Evolutionary conservation across 192 early-diverging fungal genomes (phyloP), one percentile per base, ranked within the genome.

Genomic region (Coemansia sp.): DNA sequence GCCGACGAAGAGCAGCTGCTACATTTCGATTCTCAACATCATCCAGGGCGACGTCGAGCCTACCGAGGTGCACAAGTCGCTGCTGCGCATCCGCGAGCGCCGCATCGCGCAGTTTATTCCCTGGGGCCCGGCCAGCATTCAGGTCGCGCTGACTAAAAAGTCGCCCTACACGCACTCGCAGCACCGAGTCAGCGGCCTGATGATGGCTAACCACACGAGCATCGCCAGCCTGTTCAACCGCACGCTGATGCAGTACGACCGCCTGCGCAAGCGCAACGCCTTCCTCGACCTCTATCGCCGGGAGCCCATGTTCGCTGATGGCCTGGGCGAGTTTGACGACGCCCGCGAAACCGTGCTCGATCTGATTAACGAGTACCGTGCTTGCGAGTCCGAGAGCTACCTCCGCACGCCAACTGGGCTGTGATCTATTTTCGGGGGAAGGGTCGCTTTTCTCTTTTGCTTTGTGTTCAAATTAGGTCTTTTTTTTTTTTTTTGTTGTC

Each of bases 21-120:
- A 98, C 77, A 91, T 99, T 34, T 97, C 95, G 10, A 92, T 99
- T 37, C 84, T 99, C 34, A 96, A 99, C 84, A 98, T 99, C 62
- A 99, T 99, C 75, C 97, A 99, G 77, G 95, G 95, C 21, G 97
- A 99, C 60, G 94, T 90, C 5, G 97, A 99, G 75, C 95, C 97
- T 12, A 97, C 95, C 0, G 97, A 98, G 88, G 96, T 99, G 5
- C 97, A 99, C 83, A 98, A 99, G 82, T 95, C 94, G 38, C 81
- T 99, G 59, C 77, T 98, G 71, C 87, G 97, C 7, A 95, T 99
- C 64, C 86, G 97, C 33, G 97, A 99, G 72, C 88, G 95, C 28
- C 84, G 93, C 20, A 75, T 99, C 48, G 95, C 94, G 12, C 91
- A 94, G 69, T 99, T 99, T 72, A 98, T 99, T 62, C 97, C 97